Base-by-base conservation (phyloP, 805 yeast species). In the Lipomyces chichibuensis region DNA sequence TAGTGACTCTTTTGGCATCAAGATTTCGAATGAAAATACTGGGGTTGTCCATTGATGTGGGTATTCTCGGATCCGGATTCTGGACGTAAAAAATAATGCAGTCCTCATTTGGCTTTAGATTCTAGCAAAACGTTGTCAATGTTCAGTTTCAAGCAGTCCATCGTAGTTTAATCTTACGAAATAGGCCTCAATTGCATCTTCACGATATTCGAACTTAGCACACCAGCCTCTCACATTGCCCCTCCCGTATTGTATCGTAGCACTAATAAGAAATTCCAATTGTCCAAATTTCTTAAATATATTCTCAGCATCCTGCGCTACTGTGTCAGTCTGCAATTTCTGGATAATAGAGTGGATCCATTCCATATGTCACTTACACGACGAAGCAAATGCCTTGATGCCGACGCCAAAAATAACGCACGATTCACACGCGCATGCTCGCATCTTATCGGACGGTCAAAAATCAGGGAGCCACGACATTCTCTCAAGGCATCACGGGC, bases 381-480 rank as follows among this genome's bases (percentile, higher is more conserved):
- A 32, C 64, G 67, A 25, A 25, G 27, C 25, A 27, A 56, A 60
- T 57, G 43, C 35, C 20, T 13, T 23, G 57, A 49, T 59, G 60
- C 52, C 8, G 76, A 68, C 13, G 87, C 78, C 57, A 92, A 76
- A 75, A 85, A 90, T 54, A 94, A 80, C 14, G 98, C 93, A 70
- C 98, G 83, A 77, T 93, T 94, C 57, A 93, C 97, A 74, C 90
- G 88, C 0, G 98, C 98, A 23, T 88, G 88, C 78, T 94, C 98
- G 78, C 97, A 91, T 64, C 98, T 84, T 56, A 94, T 85, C 2
- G 86, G 71, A 35, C 71, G 69, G 49, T 69, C 70, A 46, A 63
- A 63, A n/a, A 69, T 43, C 4, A 67, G n/a, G 27, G 39, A 51
- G 1, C 71, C 71, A 13, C 70, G 63, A 33, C 70, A 64, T 13